Evolutionary conservation across 352 stramenopile genomes (phyloP).

Genomic region (Globisporangium mamillatum): DNA sequence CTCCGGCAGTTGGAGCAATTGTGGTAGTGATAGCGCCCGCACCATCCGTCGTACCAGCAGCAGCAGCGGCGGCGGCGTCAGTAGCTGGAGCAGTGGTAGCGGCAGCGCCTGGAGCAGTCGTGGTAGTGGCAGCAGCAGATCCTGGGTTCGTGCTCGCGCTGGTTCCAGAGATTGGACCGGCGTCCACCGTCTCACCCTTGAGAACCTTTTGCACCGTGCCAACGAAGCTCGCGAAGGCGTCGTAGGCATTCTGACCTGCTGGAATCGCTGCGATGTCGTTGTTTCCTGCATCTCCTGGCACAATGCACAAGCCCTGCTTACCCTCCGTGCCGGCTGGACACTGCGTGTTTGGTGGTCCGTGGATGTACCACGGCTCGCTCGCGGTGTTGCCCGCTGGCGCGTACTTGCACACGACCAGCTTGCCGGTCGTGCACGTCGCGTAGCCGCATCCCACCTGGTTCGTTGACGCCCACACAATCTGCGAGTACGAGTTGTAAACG

Average conservation of each 20-base stretch:
- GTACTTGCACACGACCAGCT: constrained; percentile 65
- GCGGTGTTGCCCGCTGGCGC: constrained; percentile 50
- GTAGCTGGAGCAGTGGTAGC: not conserved
- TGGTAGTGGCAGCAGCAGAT: not conserved
- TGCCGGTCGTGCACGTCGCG: constrained; percentile 34
- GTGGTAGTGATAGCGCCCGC: not conserved
- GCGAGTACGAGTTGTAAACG: constrained; percentile 74
- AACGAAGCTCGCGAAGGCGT: constrained; percentile 58
- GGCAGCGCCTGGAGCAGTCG: not conserved
- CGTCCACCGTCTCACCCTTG: constrained; percentile 27
- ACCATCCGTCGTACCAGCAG: not conserved
- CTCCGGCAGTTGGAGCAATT: not conserved
- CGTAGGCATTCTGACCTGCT: constrained; percentile 50
- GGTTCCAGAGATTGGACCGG: constrained; percentile 16
- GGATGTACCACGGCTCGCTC: constrained; percentile 54
- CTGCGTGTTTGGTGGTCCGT: constrained; percentile 39
- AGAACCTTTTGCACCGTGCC: constrained; percentile 49
- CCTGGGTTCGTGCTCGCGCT: constrained; percentile 15
- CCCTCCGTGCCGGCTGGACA: constrained; percentile 51
- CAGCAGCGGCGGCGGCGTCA: not conserved
- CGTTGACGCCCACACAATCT: constrained; percentile 64
- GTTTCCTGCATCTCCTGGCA: constrained; percentile 44
- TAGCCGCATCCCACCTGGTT: constrained; percentile 62
- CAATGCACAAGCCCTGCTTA: constrained; percentile 45
- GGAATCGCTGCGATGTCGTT: constrained; percentile 54